Evolutionary conservation across 305 asterid species (phyloP).

Genomic region (Fraxinus dipetala): DNA sequence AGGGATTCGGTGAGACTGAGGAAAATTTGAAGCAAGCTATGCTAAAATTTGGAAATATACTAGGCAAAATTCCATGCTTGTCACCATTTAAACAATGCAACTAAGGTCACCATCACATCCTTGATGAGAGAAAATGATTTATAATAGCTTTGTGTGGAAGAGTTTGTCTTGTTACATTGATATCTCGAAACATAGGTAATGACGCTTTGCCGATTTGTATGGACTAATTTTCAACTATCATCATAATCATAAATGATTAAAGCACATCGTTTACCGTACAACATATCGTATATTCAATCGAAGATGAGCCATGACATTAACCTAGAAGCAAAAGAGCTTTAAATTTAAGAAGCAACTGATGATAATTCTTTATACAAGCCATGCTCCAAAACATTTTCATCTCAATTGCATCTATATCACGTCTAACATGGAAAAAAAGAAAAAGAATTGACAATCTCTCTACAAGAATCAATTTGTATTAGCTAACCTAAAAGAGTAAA

Average conservation of each 20-base stretch:
- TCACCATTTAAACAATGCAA: not conserved
- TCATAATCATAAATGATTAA: not conserved
- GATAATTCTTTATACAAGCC: not conserved
- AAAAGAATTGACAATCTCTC: conserved; percentile 32
- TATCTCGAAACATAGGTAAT: not conserved
- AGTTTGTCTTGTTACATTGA: not conserved
- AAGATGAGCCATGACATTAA: not conserved
- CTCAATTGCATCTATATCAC: conserved; percentile 14
- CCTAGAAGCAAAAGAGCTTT: not conserved
- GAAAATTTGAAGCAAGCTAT: conserved; percentile 17
- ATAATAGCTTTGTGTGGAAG: not conserved
- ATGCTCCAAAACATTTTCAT: conserved; percentile 16
- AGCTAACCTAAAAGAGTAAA: conserved; percentile 37
- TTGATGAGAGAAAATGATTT: not conserved
- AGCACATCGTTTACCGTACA: not conserved
- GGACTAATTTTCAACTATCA: not conserved
- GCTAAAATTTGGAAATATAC: not conserved
- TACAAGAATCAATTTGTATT: conserved; percentile 23
- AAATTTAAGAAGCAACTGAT: not conserved
- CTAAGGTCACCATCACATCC: not conserved
- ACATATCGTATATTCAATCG: not conserved
- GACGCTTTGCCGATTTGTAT: not conserved
- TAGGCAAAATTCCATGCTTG: not conserved
- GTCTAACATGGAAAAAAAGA: not conserved
- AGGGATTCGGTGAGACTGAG: conserved; percentile 23